phyloP scores from a whole-genome alignment of 2,329 filamentous ascomycete genomes.

The Blumeriella jaapii region DNA sequence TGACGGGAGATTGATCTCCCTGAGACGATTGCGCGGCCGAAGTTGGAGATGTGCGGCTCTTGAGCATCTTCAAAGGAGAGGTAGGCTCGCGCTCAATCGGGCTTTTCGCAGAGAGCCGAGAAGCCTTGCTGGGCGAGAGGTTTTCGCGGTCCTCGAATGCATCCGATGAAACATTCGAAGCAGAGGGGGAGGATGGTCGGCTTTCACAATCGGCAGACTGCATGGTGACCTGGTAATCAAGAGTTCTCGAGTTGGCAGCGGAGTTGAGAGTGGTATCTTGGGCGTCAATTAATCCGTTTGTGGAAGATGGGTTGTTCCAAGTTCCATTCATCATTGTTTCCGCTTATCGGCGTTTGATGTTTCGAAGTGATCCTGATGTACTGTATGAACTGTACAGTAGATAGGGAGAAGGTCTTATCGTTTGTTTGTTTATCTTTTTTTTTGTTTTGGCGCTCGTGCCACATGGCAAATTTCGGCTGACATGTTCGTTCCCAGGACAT shows the following conservation, averaged over 20 bases:
- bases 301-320: conserved; percentile 12
- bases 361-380: too few relatives aligned
- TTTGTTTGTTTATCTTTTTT: too few relatives aligned
- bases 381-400: too few relatives aligned
- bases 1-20: conserved; percentile 12
- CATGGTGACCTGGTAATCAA: conserved; percentile 21
- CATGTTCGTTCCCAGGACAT: too few relatives aligned
- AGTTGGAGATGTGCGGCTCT: conserved; percentile 20
- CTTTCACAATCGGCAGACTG: conserved; percentile 19
- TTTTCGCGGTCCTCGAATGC: conserved; percentile 21
- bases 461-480: too few relatives aligned
- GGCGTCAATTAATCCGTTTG: conserved; percentile 14
- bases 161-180: conserved; percentile 15
- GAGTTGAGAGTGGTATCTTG: conserved; percentile 17
- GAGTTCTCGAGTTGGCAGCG: conserved; percentile 9
- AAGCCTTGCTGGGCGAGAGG: conserved; percentile 21
- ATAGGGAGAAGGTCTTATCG: too few relatives aligned
- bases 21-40: conserved; percentile 13
- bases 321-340: conserved; percentile 7
- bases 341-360: neutral
- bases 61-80: conserved; percentile 23
- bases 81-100: conserved; percentile 19
- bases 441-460: too few relatives aligned
- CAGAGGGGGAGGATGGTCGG: conserved; percentile 25
- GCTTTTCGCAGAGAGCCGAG: conserved; percentile 16